phyloP scores from a whole-genome alignment of 768 basidiomycete genomes.

The Mycena venus region DNA sequence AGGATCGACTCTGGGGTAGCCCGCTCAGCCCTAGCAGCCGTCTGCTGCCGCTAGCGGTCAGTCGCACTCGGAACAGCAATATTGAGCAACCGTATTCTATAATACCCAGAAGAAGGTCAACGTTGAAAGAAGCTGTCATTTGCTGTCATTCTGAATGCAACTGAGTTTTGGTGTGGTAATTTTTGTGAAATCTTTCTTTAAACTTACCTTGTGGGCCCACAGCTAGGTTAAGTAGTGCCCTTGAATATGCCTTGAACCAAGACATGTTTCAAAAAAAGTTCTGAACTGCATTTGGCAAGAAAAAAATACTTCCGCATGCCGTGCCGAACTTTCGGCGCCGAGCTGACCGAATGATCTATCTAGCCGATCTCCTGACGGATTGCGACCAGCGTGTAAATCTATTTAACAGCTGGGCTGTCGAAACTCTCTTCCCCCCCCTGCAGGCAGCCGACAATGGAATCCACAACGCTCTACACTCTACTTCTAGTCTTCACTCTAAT shows the following conservation, averaged over 20 bases:
- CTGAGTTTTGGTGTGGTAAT: neutral
- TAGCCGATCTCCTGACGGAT: slow-evolving; percentile 13
- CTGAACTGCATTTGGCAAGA: neutral
- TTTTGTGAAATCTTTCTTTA: neutral
- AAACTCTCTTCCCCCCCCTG: slow-evolving; percentile 2
- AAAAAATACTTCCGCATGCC: neutral
- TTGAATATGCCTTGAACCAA: neutral
- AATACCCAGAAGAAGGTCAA: neutral
- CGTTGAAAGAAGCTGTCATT: neutral
- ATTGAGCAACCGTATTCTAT: no score
- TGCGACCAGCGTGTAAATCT: slow-evolving; percentile 2
- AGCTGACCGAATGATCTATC: slow-evolving; percentile 16
- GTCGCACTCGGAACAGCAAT: neutral
- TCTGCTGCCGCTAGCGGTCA: neutral
- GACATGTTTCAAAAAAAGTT: neutral
- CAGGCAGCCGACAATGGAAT: slow-evolving; percentile 27
- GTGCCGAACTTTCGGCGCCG: slow-evolving; percentile 12
- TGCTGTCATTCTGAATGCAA: neutral
- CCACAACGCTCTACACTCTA: slow-evolving; percentile 19
- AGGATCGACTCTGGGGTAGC: neutral
- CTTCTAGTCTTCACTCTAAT: slow-evolving; percentile 42
- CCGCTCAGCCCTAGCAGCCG: no score
- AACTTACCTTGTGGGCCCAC: no score
- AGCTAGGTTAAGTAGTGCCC: no score
- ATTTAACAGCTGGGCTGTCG: slow-evolving; percentile 18